Base-by-base conservation (phyloP, 2,329 filamentous ascomycete species). In the Fusarium proliferatum region DNA sequence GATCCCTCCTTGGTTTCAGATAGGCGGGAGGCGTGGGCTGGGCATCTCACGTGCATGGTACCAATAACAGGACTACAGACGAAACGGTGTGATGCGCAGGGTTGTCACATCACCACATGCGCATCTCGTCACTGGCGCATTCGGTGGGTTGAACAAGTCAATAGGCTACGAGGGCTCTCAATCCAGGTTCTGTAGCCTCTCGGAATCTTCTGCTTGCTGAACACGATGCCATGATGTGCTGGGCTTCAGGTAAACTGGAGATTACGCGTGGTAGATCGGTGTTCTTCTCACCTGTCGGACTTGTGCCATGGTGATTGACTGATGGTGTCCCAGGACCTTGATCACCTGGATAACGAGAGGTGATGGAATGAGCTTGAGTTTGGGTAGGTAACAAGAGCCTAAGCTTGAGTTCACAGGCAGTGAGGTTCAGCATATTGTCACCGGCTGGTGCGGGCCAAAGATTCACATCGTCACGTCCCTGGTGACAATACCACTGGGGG, bases 21-120 rank as follows among this genome's bases (percentile, higher is more conserved):
- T 72, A 68, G 75, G 69, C 75, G 73, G 68, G 67, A 75, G 69
- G 63, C 64, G 61, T 68, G 41, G 57, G 53, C 23, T 69, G 49
- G 60, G 42, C 56, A 73, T 63, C 23, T 73, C 43, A 57, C 52
- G 51, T 42, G 61, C 33, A 55, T 60, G 72, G 56, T 68, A 76
- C 76, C 76, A 77, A 78, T 76, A 64, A 57, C 41, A 57, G 17
- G 28, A 23, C 36, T 21, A 45, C 38, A 49, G 41, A 17, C 61
- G 61, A 76, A 73, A 78, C 76, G 76, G 72, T 78, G 76, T 78
- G 76, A 78, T 70, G 76, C 60, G 57, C 64, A 78, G 72, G 73
- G 69, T 69, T 74, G 65, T 78, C 76, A 78, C 76, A 77, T 74
- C 75, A 76, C 72, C 69, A 73, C 74, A 76, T 78, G 74, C 75